Conservation (phyloP, 139 green algal genomes). For the Picochlorum costavermella region DNA sequence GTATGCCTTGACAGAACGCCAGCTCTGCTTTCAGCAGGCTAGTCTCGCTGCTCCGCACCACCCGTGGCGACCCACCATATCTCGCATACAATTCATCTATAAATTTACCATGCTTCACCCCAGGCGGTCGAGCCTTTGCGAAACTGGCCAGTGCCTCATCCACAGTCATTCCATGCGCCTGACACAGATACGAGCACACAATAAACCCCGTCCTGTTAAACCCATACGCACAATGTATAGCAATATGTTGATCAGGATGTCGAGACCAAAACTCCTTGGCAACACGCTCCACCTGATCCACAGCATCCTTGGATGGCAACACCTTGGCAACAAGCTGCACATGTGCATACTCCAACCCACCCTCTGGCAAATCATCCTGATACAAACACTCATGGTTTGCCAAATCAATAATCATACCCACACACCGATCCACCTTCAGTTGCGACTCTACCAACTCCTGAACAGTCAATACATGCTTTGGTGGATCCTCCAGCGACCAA, state of each 20-base stretch:
- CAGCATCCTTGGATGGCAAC: conserved; percentile 40
- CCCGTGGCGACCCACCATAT: conserved; percentile 29
- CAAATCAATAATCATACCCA: conserved; percentile 73
- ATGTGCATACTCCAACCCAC: conserved; percentile 42
- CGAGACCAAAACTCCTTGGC: conserved; percentile 44
- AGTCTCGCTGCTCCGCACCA: not conserved
- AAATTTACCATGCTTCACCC: conserved; percentile 76
- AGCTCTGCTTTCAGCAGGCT: conserved; percentile 2
- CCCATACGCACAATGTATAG: conserved; percentile 81
- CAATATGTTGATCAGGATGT: conserved; percentile 54
- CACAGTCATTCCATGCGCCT: conserved; percentile 47
- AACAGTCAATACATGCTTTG: conserved; percentile 55
- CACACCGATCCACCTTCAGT: conserved; percentile 15
- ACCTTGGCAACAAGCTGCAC: conserved; percentile 62
- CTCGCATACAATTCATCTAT: conserved; percentile 50
- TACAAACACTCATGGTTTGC: conserved; percentile 82
- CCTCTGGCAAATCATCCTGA: conserved; percentile 45
- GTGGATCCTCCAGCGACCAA: conserved; percentile 48
- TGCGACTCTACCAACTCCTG: conserved; percentile 36
- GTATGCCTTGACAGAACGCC: too few relatives aligned
- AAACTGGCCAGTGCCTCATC: conserved; percentile 65
- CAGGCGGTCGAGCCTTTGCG: conserved; percentile 50
- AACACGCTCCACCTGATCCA: conserved; percentile 43
- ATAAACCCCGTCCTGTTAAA: conserved; percentile 90
- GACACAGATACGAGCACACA: conserved; percentile 67